Base-by-base conservation (phyloP, 169 alveolate genomes). In the Plasmodium inui region DNA sequence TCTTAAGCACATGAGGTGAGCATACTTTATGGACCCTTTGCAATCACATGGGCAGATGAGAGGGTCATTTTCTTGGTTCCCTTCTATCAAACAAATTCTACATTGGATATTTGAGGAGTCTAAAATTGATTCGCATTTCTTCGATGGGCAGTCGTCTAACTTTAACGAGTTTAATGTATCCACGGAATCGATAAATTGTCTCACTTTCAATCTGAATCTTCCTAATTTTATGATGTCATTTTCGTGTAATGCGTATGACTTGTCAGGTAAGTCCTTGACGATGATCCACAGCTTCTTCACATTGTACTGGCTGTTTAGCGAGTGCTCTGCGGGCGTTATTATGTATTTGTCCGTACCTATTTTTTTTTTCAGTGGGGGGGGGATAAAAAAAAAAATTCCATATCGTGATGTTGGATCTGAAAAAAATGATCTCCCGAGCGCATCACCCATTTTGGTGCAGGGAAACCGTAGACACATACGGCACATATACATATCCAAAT, bases 1-100 rank as follows among this genome's bases (percentile, higher is more conserved):
- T 67, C 99, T 96, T 71, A 99, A 95, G 95, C 99, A 99, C 61
- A 97, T 97, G 39, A 98, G 93, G 96, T 99, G 99, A 26, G 99
- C 99, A 92, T 95, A 97, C 88, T 97, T 97, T 93, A 98, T 97
- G 26, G 99, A 96, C 1, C 99, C 99, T 41, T 97, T 94, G 96
- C 99, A 98, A 55, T 97, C 98, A 94, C 99, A 98, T 7, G 99
- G 99, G 34, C 98, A 95, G 3, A 98, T 96, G 30, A 98, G 83
- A 34, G 98, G 98, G 78, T 98, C 98, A 55, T 97, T 97, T 84
- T 96, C 98, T 44, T 94, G 96, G 67, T 96, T 93, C 9, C 99
- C 98, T 85, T 98, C 99, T 61, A 97, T 95, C 79, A 98, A 95
- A 93, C 99, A 98, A 26, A 98, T 98, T 34, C 99, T 96, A 85